Evolutionary conservation across 2,329 filamentous ascomycete species (phyloP).

Genomic region (Colletotrichum magnum): DNA sequence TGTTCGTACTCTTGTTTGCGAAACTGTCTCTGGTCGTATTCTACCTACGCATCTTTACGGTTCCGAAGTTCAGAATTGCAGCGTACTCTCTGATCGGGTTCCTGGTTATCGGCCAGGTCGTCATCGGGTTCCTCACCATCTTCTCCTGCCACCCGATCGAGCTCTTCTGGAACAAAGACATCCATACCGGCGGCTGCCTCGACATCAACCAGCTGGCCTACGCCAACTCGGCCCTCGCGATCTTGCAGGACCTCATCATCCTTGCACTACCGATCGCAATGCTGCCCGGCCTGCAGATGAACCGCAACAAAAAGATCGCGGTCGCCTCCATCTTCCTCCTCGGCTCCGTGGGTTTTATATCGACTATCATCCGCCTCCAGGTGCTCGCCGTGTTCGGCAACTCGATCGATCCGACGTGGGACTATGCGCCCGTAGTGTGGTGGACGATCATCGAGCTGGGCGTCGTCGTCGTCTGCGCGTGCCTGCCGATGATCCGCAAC

Average conservation of each 20-base stretch:
- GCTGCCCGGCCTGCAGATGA: conserved; percentile 70
- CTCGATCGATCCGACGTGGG: conserved; percentile 40
- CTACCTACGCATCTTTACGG: conserved; percentile 49
- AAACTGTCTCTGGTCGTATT: conserved; percentile 51
- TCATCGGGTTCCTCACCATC: conserved; percentile 49
- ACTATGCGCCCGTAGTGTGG: conserved; percentile 43
- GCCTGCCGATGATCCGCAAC: conserved; percentile 43
- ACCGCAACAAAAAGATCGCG: conserved; percentile 59
- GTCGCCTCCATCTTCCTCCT: conserved; percentile 40
- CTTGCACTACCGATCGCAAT: conserved; percentile 68
- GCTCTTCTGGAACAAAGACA: conserved; percentile 48
- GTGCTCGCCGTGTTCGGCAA: conserved; percentile 38
- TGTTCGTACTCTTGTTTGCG: conserved; percentile 46
- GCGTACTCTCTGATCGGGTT: conserved; percentile 46
- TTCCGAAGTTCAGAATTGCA: conserved; percentile 44
- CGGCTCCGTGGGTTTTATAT: conserved; percentile 41
- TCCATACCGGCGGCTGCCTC: conserved; percentile 47
- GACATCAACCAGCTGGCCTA: conserved; percentile 65
- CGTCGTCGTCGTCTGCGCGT: conserved; percentile 45
- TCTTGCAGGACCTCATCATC: conserved; percentile 65
- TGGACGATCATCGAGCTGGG: conserved; percentile 45
- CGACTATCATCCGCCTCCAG: conserved; percentile 41
- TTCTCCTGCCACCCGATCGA: conserved; percentile 48
- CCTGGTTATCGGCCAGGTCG: conserved; percentile 44
- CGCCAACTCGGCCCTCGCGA: conserved; percentile 64